Evolutionary conservation across 805 yeast genomes (phyloP).

Genomic region (Myxozyma kluyveri): DNA sequence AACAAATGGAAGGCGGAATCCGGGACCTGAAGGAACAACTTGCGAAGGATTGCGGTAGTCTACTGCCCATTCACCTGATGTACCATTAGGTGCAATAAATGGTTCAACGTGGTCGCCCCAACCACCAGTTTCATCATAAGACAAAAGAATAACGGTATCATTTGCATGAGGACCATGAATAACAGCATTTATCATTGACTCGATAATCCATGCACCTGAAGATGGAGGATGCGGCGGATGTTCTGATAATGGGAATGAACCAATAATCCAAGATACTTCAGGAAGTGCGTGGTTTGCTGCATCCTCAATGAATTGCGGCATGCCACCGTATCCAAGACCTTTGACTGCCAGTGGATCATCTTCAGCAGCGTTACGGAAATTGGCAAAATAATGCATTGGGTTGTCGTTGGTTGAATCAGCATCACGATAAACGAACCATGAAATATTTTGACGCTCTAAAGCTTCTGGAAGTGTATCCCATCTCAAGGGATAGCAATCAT

Average conservation of each 20-base stretch:
- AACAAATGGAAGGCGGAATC: conserved; percentile 31
- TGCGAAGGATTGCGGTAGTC: conserved; percentile 22
- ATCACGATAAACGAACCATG: conserved; percentile 32
- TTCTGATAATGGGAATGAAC: conserved; percentile 31
- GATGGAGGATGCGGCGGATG: conserved; percentile 33
- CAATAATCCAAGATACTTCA: conserved; percentile 32
- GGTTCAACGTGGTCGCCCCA: conserved; percentile 35
- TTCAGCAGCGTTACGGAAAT: conserved; percentile 18
- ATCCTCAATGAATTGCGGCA: conserved; percentile 26
- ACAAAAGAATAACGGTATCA: conserved; percentile 30
- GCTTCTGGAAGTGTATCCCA: conserved; percentile 32
- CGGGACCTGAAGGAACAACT: conserved; percentile 31
- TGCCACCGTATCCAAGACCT: conserved; percentile 29
- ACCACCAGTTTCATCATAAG: conserved; percentile 36
- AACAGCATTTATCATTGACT: conserved; percentile 30
- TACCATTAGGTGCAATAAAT: conserved; percentile 31
- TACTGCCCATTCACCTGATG: conserved; percentile 32
- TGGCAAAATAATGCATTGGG: conserved; percentile 29
- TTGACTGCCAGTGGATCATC: conserved; percentile 24
- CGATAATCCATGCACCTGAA: conserved; percentile 32
- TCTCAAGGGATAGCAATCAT: conserved; percentile 31
- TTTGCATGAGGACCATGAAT: conserved; percentile 27
- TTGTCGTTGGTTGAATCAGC: conserved; percentile 30
- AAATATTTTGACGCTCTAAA: conserved; percentile 24
- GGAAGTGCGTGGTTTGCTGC: conserved; percentile 33